Conservation (phyloP, 164 flowering plant genomes). For the Vitis amurensis region DNA sequence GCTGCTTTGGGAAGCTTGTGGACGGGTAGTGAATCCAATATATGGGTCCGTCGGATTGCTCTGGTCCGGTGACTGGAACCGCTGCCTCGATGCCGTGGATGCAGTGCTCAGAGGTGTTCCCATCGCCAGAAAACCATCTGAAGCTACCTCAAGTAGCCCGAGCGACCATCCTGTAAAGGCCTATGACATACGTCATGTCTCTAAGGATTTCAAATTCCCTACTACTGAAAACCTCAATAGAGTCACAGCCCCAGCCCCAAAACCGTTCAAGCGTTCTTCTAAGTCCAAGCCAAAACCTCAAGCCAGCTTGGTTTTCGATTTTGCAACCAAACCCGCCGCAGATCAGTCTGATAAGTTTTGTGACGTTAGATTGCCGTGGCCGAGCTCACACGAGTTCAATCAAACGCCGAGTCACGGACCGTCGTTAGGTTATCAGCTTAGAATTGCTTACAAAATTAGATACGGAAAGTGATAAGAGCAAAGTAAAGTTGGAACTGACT, state of each 20-base stretch:
- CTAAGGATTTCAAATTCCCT: slow-evolving; percentile 9
- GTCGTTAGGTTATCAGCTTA: too few species aligned
- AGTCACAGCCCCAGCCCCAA: slow-evolving; percentile 4
- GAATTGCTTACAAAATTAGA: background rate
- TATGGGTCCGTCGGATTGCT: slow-evolving; percentile 75
- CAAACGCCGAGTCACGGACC: background rate
- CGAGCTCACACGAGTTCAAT: background rate
- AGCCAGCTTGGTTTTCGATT: too few species aligned
- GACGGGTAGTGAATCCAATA: slow-evolving; percentile 72
- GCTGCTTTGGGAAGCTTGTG: slow-evolving; percentile 81
- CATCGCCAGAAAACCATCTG: slow-evolving; percentile 35
- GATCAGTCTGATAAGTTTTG: too few species aligned
- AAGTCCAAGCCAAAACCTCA: background rate
- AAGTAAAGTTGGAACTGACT: slow-evolving; percentile 26
- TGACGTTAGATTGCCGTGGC: too few species aligned
- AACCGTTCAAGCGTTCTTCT: slow-evolving; percentile 10
- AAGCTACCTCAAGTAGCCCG: background rate
- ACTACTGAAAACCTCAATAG: background rate
- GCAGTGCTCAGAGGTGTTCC: slow-evolving; percentile 60
- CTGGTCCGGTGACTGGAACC: slow-evolving; percentile 74
- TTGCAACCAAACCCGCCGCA: too few species aligned
- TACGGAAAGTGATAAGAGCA: background rate
- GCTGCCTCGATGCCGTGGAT: slow-evolving; percentile 77
- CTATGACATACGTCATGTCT: slow-evolving; percentile 48
- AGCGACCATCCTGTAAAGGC: slow-evolving; percentile 21